These are phyloP conservation scores for barrel medic (Medicago truncatula) DNA, from an alignment of 306 rosid species.

Conservation along the genomic window MtrunA17r5.0-ANR NC_053045.1:40337001-40337500, in stretches of 20 bases:
- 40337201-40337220: slow-evolving; percentile 76
- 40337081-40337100: neutral
- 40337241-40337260: slow-evolving; percentile 61
- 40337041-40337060: slow-evolving; percentile 48
- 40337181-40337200: slow-evolving; percentile 61
- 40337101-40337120: slow-evolving; percentile 44
- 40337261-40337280: slow-evolving; percentile 74
- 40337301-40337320: slow-evolving; percentile 99
- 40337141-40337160: slow-evolving; percentile 49
- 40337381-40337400: slow-evolving; percentile 62
- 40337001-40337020: slow-evolving; percentile 75
- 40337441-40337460: slow-evolving; percentile 48
- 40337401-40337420: slow-evolving; percentile 63
- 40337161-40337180: slow-evolving; percentile 86
- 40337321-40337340: slow-evolving; percentile 87
- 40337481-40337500: slow-evolving; percentile 78
- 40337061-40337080: slow-evolving; percentile 54
- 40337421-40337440: slow-evolving; percentile 59
- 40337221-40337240: slow-evolving; percentile 52
- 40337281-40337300: slow-evolving; percentile 83
- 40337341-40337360: slow-evolving; percentile 78
- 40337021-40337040: slow-evolving; percentile 85
- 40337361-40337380: slow-evolving; percentile 95
- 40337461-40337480: slow-evolving; percentile 76
- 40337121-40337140: slow-evolving; percentile 62